Conservation (phyloP, 768 basidiomycete genomes). For the Gymnopilus junonius region DNA sequence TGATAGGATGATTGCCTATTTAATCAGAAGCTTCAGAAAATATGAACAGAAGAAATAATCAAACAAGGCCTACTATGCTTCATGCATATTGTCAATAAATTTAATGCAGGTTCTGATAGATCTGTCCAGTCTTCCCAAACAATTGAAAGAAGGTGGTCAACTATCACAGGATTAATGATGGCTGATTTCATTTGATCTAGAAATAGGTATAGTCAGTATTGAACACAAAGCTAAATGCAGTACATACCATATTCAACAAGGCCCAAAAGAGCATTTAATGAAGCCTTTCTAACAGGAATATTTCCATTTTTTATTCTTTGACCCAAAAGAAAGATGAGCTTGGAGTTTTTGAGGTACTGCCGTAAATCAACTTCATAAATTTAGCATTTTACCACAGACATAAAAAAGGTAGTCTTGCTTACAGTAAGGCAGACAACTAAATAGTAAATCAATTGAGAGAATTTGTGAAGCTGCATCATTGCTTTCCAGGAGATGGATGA, state of each 20-base stretch:
- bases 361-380: conserved; percentile 8
- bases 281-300: conserved; percentile 1
- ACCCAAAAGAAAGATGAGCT: background rate
- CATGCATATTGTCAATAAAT: conserved; percentile 3
- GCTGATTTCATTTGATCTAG: conserved; percentile 7
- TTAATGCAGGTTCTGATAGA: conserved; percentile 4
- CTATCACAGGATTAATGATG: background rate
- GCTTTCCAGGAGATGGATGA: background rate
- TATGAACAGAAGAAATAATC: background rate
- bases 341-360: conserved; percentile 1
- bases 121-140: conserved; percentile 7
- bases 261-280: background rate
- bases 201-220: background rate
- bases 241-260: conserved; percentile 8
- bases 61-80: conserved; percentile 5
- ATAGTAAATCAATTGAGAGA: conserved; percentile 1
- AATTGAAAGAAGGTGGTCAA: conserved; percentile 1
- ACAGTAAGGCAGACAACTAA: conserved; percentile 4
- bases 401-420: background rate
- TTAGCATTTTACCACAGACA: background rate
- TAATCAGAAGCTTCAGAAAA: no score
- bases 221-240: background rate
- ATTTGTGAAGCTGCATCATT: conserved; percentile 1
- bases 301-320: conserved; percentile 2
- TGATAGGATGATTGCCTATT: background rate